phyloP scores from a whole-genome alignment of 2,329 filamentous ascomycete genomes.

The Tolypocladium tundrense region DNA sequence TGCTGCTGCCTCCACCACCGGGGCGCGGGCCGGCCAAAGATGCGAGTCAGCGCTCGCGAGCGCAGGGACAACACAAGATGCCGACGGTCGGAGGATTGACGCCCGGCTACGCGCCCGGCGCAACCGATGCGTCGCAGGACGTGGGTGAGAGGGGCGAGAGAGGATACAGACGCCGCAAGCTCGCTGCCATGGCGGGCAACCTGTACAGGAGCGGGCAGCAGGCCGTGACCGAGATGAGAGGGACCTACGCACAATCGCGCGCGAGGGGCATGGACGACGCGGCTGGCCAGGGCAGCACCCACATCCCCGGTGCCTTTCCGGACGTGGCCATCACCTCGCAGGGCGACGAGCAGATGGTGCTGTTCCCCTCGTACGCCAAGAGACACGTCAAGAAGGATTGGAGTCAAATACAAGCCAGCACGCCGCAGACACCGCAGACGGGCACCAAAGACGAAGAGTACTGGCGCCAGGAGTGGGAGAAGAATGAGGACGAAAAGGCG shows the following conservation, averaged over 20 bases:
- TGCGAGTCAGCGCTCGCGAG: slow-evolving; percentile 20
- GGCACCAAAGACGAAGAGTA: slow-evolving; percentile 56
- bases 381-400: slow-evolving; percentile 48
- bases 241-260: slow-evolving; percentile 47
- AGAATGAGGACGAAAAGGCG: slow-evolving; percentile 70
- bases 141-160: slow-evolving; percentile 36
- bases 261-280: slow-evolving; percentile 19
- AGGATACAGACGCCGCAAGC: slow-evolving; percentile 65
- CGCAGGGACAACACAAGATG: slow-evolving; percentile 17
- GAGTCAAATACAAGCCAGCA: slow-evolving; percentile 16
- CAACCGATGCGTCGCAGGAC: slow-evolving; percentile 15
- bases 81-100: slow-evolving; percentile 12
- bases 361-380: slow-evolving; percentile 91
- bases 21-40: slow-evolving; percentile 13
- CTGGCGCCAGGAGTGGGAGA: slow-evolving; percentile 70
- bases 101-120: slow-evolving; percentile 16
- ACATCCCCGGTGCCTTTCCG: slow-evolving; percentile 69
- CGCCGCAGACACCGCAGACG: slow-evolving; percentile 20
- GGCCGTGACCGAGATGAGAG: slow-evolving; percentile 47
- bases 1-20: slow-evolving; percentile 30
- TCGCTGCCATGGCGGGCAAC: slow-evolving; percentile 54
- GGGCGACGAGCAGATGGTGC: slow-evolving; percentile 82
- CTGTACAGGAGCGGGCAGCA: slow-evolving; percentile 46
- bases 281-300: slow-evolving; percentile 19
- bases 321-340: slow-evolving; percentile 71